Base-by-base conservation (phyloP, 805 yeast genomes). In the Brettanomyces naardenensis region DNA sequence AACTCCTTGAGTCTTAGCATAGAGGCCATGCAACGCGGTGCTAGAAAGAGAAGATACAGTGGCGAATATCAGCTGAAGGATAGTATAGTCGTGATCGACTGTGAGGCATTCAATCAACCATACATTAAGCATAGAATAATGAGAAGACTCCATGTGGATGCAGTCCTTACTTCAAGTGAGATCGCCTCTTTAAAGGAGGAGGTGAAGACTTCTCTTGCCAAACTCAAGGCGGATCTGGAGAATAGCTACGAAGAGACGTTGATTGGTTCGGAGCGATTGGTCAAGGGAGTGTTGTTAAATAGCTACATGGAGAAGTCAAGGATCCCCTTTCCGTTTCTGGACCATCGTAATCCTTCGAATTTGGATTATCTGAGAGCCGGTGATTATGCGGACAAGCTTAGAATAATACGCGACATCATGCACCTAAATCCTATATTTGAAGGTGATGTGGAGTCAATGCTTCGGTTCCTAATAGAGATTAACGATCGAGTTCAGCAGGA, bases 361-460 rank as follows among this genome's bases (percentile, higher is more conserved):
- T 15, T 41, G 30, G 38, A 31, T 3, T 19, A 4, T 14, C 22
- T 44, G 2, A 29, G 35, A 20, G 25, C 20, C n/a, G 41, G 23
- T 13, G 32, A 37, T 26, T 41, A 39, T 37, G 38, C 41, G 26
- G 41, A 46, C 35, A 41, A 41, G 36, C 37, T 46, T 11, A 36
- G 41, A 15, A 41, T 46, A 13, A 9, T 45, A 2, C 21, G 30
- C 22, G 48, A 46, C 31, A 26, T 46, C 9, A 30, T 46, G 35
- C 19, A 36, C 3, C 18, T 19, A 5, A 28, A 36, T 18, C 31
- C 39, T 3, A 38, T 27, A 21, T 44, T 44, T 19, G 29, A 11
- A 4, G 26, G 27, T 11, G 29, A 18, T 9, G 4, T 39, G 7
- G 45, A 44, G 14, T 13, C 15, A 29, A 42, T 29, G n/a, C 36